These are phyloP conservation scores for Glaciozyma antarctica DNA, from an alignment of 768 basidiomycete species.

Conservation along the genomic window DNA sequence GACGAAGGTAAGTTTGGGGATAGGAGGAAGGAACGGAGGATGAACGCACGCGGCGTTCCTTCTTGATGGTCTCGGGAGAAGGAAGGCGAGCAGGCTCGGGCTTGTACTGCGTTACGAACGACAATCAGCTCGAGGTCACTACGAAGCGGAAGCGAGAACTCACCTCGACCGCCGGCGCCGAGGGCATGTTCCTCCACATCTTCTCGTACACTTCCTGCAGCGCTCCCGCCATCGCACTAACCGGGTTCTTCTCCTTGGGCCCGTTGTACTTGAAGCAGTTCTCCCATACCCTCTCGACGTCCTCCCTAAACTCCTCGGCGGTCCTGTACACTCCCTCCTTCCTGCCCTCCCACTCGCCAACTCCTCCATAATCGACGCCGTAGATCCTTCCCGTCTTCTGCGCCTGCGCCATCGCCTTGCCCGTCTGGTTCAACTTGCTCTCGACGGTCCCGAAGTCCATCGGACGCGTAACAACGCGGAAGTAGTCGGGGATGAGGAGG, in stretches of 20 bases:
- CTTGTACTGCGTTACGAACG: conserved; percentile 2
- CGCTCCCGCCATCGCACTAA: conserved; percentile 68
- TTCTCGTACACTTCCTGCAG: conserved; percentile 81
- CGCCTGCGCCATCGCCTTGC: conserved; percentile 20
- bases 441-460: conserved; percentile 94
- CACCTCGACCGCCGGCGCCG: conserved; percentile 41
- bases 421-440: conserved; percentile 55
- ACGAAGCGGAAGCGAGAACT: not conserved
- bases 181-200: conserved; percentile 71
- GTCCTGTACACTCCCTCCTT: conserved; percentile 51
- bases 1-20: conserved; percentile 40
- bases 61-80: conserved; percentile 7
- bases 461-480: conserved; percentile 70
- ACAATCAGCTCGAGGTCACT: not conserved
- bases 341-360: conserved; percentile 38
- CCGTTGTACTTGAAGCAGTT: conserved; percentile 92
- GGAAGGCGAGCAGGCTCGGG: conserved; percentile 25
- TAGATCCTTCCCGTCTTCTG: conserved; percentile 11
- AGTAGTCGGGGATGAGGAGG: conserved; percentile 65
- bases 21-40: conserved; percentile 24
- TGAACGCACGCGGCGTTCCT: conserved; percentile 6
- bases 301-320: conserved; percentile 70
- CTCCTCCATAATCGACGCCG: conserved; percentile 30
- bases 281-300: conserved; percentile 77
- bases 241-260: conserved; percentile 56